Conservation (phyloP, 768 basidiomycete species). For the Cystoderma amianthinum region DNA sequence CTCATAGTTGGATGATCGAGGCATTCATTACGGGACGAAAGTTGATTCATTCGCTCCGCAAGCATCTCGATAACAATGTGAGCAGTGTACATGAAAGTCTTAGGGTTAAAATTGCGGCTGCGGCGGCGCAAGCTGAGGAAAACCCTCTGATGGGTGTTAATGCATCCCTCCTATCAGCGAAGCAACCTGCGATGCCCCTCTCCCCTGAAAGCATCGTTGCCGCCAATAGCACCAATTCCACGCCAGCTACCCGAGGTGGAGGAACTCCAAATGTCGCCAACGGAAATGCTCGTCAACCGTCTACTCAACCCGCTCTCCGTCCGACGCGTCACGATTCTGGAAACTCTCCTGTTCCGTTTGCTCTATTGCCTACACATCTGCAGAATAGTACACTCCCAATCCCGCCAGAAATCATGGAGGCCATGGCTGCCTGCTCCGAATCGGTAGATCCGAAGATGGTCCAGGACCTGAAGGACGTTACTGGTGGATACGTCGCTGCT, state of each 20-base stretch:
- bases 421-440: slow-evolving; percentile 35
- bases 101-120: slow-evolving; percentile 30
- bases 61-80: slow-evolving; percentile 30
- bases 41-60: slow-evolving; percentile 23
- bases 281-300: slow-evolving; percentile 20
- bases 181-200: slow-evolving; percentile 67
- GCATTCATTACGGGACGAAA: slow-evolving; percentile 54
- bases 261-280: slow-evolving; percentile 42
- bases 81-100: slow-evolving; percentile 25
- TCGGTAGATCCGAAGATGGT: slow-evolving; percentile 36
- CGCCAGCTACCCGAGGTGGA: slow-evolving; percentile 56
- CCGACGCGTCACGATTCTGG: slow-evolving; percentile 19
- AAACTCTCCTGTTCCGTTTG: slow-evolving; percentile 25
- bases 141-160: slow-evolving; percentile 19
- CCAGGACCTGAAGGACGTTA: slow-evolving; percentile 35
- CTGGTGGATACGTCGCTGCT: slow-evolving; percentile 28
- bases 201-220: slow-evolving; percentile 68
- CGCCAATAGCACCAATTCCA: slow-evolving; percentile 69
- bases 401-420: slow-evolving; percentile 33
- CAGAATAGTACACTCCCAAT: slow-evolving; percentile 27
- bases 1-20: slow-evolving; percentile 69
- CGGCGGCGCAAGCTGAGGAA: slow-evolving; percentile 31
- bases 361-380: slow-evolving; percentile 29
- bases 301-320: slow-evolving; percentile 22
- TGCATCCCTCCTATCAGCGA: slow-evolving; percentile 22